Percentiles rank a stretch among this genome's conserved stretches.
These are phyloP conservation scores for Fusarium compactum DNA, from an alignment of 2,329 filamentous ascomycete species.

Conservation along the genomic window DNA sequence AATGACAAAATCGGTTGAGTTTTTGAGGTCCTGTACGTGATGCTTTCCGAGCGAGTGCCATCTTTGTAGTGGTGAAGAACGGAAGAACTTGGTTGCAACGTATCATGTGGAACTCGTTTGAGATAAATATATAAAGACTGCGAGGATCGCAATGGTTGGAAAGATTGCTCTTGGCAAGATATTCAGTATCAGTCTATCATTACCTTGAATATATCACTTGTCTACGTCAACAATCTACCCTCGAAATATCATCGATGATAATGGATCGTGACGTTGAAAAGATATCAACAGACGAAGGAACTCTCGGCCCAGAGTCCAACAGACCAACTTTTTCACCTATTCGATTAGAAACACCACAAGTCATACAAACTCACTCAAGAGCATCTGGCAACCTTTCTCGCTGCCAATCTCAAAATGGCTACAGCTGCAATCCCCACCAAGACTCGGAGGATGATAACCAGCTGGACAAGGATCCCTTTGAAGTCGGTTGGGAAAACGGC, in stretches of 20 bases:
- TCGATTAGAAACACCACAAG: constrained; percentile 10
- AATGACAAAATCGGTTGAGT: neutral
- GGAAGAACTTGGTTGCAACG: neutral
- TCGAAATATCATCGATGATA: neutral
- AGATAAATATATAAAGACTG: constrained; percentile 16
- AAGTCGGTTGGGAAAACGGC: constrained; percentile 80
- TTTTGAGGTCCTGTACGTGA: neutral
- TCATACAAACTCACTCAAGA: constrained; percentile 16
- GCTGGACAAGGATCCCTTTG: constrained; percentile 63
- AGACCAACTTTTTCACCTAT: constrained; percentile 27
- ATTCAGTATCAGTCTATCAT: neutral
- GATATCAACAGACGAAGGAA: constrained; percentile 31
- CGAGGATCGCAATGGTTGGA: neutral
- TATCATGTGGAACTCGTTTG: neutral
- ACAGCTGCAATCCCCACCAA: constrained; percentile 52
- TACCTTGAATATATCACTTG: neutral
- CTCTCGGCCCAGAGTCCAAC: neutral
- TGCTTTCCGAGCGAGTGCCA: neutral
- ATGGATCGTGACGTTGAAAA: constrained; percentile 48
- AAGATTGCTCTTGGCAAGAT: neutral
- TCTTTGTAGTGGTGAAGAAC: neutral
- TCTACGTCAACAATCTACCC: neutral
- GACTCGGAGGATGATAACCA: neutral
- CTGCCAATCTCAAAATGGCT: constrained; percentile 59
- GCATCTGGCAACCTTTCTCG: constrained; percentile 37